Conservation (phyloP, 2,329 filamentous ascomycete genomes). For the Aspergillus sp. region DNA sequence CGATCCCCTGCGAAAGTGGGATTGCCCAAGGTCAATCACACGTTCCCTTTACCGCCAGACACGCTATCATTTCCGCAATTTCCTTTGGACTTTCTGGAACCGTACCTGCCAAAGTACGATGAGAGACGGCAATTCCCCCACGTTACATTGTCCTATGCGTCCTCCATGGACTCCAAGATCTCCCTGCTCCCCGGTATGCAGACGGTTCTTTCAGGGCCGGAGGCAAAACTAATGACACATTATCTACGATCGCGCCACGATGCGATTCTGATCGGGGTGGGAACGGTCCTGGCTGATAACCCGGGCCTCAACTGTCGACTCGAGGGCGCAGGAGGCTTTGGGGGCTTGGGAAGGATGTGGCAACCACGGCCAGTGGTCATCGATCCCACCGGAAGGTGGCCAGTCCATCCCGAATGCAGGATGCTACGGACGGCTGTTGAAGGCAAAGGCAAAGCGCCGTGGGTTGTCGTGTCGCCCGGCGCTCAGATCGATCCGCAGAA, state of each 20-base stretch:
- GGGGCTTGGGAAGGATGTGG: constrained; percentile 48
- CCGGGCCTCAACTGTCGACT: constrained; percentile 82
- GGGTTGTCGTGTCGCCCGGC: constrained; percentile 59
- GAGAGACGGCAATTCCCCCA: constrained; percentile 45
- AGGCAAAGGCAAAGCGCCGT: constrained; percentile 70
- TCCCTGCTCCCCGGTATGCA: constrained; percentile 75
- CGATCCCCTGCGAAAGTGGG: constrained; percentile 10
- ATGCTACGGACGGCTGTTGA: constrained; percentile 64
- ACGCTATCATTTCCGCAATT: constrained; percentile 46
- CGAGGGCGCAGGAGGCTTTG: constrained; percentile 57
- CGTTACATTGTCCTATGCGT: constrained; percentile 85
- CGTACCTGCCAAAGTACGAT: constrained; percentile 49
- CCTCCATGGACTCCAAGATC: constrained; percentile 80
- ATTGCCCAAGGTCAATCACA: constrained; percentile 11
- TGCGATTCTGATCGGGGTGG: constrained; percentile 80
- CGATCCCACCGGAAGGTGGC: constrained; percentile 76
- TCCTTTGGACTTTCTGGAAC: constrained; percentile 47
- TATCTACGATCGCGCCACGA: constrained; percentile 79
- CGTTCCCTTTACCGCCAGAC: constrained; percentile 33
- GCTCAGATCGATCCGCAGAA: constrained; percentile 48
- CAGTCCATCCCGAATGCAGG: constrained; percentile 58
- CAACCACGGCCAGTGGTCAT: constrained; percentile 82
- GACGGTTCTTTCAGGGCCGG: constrained; percentile 77
- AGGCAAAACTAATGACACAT: constrained; percentile 91
- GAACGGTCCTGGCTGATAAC: constrained; percentile 80